phyloP scores from a whole-genome alignment of 768 basidiomycete species.

The Cystofilobasidium bisporidii region DNA sequence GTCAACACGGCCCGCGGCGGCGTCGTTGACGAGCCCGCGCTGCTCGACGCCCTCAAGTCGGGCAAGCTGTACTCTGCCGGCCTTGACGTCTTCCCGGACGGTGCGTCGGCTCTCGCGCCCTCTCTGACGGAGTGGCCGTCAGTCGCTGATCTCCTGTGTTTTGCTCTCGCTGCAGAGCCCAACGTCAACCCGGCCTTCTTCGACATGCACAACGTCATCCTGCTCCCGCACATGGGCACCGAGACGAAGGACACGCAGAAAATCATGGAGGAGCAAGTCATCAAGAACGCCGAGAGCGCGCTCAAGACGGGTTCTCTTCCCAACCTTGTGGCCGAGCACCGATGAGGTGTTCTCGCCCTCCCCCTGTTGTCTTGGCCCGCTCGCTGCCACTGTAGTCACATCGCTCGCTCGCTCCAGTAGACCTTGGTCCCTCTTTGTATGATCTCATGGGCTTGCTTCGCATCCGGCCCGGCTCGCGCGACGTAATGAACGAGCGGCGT shows the following conservation, averaged over 20 bases:
- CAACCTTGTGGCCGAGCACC: conserved; percentile 28
- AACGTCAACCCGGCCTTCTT: conserved; percentile 38
- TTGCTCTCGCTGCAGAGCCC: not conserved
- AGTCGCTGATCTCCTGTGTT: too few relatives aligned
- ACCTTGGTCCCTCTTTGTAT: too few relatives aligned
- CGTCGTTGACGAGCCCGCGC: conserved; percentile 27
- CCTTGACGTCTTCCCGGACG: conserved; percentile 28
- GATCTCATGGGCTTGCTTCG: too few relatives aligned
- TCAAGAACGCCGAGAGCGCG: conserved; percentile 19
- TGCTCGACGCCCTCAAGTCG: conserved; percentile 20
- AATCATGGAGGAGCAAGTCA: conserved; percentile 26
- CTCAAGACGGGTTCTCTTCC: conserved; percentile 21
- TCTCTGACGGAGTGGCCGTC: not conserved
- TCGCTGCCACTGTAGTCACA: too few relatives aligned
- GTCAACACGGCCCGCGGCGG: conserved; percentile 29
- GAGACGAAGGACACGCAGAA: conserved; percentile 66
- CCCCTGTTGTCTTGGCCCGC: not conserved
- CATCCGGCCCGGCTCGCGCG: not conserved
- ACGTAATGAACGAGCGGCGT: too few relatives aligned
- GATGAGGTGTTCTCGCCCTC: not conserved
- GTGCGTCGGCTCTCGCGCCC: not conserved
- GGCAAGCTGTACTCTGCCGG: conserved; percentile 28
- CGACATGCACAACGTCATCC: conserved; percentile 68
- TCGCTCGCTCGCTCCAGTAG: too few relatives aligned
- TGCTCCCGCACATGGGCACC: conserved; percentile 89